Conservation (phyloP, 108 stramenopile species). For the Stephanodiscus minutulus region DNA sequence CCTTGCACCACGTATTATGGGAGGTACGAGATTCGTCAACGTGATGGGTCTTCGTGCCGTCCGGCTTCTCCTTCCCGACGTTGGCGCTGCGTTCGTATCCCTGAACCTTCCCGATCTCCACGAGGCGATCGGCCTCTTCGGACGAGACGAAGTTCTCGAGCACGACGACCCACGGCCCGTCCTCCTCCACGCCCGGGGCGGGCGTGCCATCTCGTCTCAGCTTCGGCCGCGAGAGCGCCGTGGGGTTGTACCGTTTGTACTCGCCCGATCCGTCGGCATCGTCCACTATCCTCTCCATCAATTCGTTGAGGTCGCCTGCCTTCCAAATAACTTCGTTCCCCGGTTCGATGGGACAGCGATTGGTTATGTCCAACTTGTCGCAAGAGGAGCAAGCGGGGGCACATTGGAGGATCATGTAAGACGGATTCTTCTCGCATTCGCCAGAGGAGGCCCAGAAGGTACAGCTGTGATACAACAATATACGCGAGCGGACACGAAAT, state of each 20-base stretch:
- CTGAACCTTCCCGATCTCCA: slow-evolving; percentile 59
- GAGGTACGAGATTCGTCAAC: slow-evolving; percentile 44
- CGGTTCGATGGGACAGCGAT: slow-evolving; percentile 65
- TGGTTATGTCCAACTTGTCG: slow-evolving; percentile 43
- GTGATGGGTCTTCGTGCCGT: slow-evolving; percentile 62
- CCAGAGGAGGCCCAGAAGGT: too few species aligned
- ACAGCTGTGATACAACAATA: too few species aligned
- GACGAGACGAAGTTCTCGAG: slow-evolving; percentile 83
- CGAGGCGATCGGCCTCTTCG: slow-evolving; percentile 73
- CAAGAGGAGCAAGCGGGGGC: slow-evolving; percentile 81
- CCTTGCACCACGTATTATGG: slow-evolving; percentile 51
- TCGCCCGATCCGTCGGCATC: slow-evolving; percentile 13
- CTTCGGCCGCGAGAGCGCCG: slow-evolving; percentile 62
- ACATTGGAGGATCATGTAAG: slow-evolving; percentile 56
- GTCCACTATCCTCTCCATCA: slow-evolving; percentile 72
- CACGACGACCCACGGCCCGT: slow-evolving; percentile 86
- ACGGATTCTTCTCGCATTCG: too few species aligned
- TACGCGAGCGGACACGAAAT: too few species aligned
- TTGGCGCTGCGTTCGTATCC: slow-evolving; percentile 84
- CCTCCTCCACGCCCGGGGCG: slow-evolving; percentile 20
- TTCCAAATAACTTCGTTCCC: slow-evolving; percentile 54
- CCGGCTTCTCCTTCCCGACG: slow-evolving; percentile 63
- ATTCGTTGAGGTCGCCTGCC: slow-evolving; percentile 66
- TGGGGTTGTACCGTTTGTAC: slow-evolving; percentile 45
- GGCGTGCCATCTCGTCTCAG: slow-evolving; percentile 27